These are phyloP conservation scores for Tricholoma furcatifolium DNA, from an alignment of 768 basidiomycete species.

Conservation along the genomic window DNA sequence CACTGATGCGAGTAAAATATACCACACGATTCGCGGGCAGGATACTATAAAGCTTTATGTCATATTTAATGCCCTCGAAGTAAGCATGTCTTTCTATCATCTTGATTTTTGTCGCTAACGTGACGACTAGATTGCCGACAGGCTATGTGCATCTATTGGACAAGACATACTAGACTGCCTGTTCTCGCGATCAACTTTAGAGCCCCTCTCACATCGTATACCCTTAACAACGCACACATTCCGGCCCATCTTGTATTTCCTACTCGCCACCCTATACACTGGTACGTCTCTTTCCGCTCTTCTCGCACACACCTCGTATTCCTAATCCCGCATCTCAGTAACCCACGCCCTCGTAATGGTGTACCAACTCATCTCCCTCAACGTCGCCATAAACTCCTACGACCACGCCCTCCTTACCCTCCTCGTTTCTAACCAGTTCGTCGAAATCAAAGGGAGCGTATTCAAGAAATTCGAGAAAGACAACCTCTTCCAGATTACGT, in stretches of 20 bases:
- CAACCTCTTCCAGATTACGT: slow-evolving; percentile 97
- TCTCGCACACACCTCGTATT: neutral
- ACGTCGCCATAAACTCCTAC: slow-evolving; percentile 98
- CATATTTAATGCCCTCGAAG: slow-evolving; percentile 98
- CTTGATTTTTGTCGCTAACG: slow-evolving; percentile 4
- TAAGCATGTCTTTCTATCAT: slow-evolving; percentile 34
- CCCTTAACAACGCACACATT: slow-evolving; percentile 65
- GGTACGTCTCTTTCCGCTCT: slow-evolving; percentile 56
- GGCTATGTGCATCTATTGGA: slow-evolving; percentile 92
- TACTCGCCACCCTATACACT: slow-evolving; percentile 78
- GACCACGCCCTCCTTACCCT: slow-evolving; percentile 94
- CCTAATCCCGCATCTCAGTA: slow-evolving; percentile 43
- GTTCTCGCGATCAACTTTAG: slow-evolving; percentile 89
- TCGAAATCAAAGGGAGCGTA: slow-evolving; percentile 98
- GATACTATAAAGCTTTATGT: slow-evolving; percentile 99
- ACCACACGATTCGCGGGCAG: slow-evolving; percentile 95
- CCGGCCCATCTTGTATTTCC: slow-evolving; percentile 81
- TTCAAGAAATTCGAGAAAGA: slow-evolving; percentile 99
- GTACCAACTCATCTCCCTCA: slow-evolving; percentile 91
- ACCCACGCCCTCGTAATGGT: slow-evolving; percentile 92
- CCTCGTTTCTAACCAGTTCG: slow-evolving; percentile 96
- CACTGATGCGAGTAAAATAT: slow-evolving; percentile 96
- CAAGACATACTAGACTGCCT: slow-evolving; percentile 97
- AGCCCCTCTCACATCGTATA: slow-evolving; percentile 61
- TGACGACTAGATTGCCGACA: slow-evolving; percentile 78